Percentiles rank a stretch among this genome's conserved stretches.
phyloP scores from a whole-genome alignment of 2,329 filamentous ascomycete genomes.

The Aureobasidium subglaciale region DNA sequence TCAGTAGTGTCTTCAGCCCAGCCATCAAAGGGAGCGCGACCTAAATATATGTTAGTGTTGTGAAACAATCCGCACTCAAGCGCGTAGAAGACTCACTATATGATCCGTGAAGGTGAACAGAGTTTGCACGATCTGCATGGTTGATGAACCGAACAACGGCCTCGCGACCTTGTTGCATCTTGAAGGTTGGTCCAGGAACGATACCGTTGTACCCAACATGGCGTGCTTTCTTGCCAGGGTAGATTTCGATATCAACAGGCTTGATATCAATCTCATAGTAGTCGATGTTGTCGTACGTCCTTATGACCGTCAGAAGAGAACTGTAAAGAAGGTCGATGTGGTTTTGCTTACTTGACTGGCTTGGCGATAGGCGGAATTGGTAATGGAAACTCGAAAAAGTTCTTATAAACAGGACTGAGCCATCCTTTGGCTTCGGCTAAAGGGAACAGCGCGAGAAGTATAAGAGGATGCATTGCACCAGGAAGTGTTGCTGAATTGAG shows the following conservation, averaged over 20 bases:
- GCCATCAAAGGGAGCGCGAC: conserved; percentile 43
- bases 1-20: conserved; percentile 49
- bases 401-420: not conserved
- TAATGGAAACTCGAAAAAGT: not conserved
- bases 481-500: not conserved
- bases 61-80: not conserved
- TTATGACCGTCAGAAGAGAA: not conserved
- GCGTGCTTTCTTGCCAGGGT: conserved; percentile 32
- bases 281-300: conserved; percentile 29
- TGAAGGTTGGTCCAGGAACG: conserved; percentile 46
- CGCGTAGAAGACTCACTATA: conserved; percentile 21
- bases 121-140: conserved; percentile 35
- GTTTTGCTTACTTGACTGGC: not conserved
- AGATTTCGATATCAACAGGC: conserved; percentile 34
- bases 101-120: conserved; percentile 48
- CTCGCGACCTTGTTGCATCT: conserved; percentile 41
- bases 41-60: not conserved
- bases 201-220: conserved; percentile 47
- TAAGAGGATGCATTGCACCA: not conserved
- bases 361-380: not conserved
- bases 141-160: conserved; percentile 48
- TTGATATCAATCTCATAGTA: conserved; percentile 42
- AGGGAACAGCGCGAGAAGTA: not conserved
- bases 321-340: not conserved
- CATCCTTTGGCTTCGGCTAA: not conserved